Conservation (phyloP, 208 protist genomes). For the Willaertia magna region DNA sequence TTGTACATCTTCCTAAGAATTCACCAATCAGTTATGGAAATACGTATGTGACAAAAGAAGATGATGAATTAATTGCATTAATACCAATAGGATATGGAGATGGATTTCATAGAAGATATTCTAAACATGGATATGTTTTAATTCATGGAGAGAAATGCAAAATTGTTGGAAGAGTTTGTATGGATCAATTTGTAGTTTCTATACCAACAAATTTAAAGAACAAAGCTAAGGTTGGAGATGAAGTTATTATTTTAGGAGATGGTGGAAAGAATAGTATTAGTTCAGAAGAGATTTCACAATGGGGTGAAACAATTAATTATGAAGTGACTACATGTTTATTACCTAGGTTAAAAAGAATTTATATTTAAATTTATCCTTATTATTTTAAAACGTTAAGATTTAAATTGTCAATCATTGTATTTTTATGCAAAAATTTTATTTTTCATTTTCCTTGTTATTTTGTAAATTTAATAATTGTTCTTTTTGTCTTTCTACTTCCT, state of each 20-base stretch:
- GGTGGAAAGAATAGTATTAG: neutral
- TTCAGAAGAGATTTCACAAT: neutral
- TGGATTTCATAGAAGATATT: neutral
- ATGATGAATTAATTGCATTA: neutral
- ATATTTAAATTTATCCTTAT: too few relatives aligned
- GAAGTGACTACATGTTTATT: neutral
- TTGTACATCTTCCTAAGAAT: neutral
- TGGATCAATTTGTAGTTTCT: neutral
- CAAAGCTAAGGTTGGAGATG: neutral
- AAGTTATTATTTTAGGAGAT: neutral
- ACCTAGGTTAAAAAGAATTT: neutral
- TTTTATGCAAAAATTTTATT: too few relatives aligned
- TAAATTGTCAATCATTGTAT: too few relatives aligned
- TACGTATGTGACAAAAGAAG: neutral
- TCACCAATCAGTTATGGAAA: neutral
- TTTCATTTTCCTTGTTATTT: neutral
- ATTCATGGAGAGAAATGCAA: neutral
- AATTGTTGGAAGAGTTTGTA: neutral
- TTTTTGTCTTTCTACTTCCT: neutral
- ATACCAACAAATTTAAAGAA: neutral
- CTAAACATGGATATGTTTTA: neutral
- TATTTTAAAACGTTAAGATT: too few relatives aligned
- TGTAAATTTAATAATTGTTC: too few relatives aligned
- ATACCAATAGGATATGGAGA: neutral
- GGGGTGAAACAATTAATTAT: neutral